phyloP scores from a whole-genome alignment of 106 monocot species.

The Dendrobium catenatum region DNA sequence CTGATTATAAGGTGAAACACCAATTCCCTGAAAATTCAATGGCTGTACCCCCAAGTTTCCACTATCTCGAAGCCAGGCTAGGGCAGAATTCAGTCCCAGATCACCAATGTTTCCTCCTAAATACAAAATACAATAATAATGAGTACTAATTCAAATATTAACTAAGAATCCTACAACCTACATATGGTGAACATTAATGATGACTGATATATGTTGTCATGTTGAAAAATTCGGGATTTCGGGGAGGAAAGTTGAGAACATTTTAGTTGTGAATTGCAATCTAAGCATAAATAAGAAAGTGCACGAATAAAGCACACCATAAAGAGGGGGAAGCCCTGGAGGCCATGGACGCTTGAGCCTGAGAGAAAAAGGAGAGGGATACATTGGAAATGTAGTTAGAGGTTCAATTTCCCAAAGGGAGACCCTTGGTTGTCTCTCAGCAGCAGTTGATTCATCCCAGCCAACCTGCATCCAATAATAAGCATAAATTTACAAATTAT shows the following conservation, averaged over 20 bases:
- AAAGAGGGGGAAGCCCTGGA: constrained; percentile 67
- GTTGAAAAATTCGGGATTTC: neutral
- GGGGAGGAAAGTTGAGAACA: neutral
- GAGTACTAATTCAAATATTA: neutral
- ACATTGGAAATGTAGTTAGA: constrained; percentile 94
- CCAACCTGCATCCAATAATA: constrained; percentile 56
- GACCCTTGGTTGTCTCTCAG: constrained; percentile 85
- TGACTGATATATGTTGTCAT: neutral
- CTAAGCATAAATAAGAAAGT: neutral
- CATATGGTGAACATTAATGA: neutral
- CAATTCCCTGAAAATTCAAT: constrained; percentile 69
- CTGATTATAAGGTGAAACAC: constrained; percentile 62
- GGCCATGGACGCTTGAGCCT: constrained; percentile 94
- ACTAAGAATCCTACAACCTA: neutral
- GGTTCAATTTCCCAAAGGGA: constrained; percentile 99
- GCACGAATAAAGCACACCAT: constrained; percentile 19
- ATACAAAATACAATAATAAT: neutral
- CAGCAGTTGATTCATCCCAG: constrained; percentile 98
- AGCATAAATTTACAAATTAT: neutral
- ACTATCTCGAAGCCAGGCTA: constrained; percentile 63
- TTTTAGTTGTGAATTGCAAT: neutral
- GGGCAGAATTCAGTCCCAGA: constrained; percentile 42
- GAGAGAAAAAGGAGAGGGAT: constrained; percentile 77
- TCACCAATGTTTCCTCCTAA: constrained; percentile 60
- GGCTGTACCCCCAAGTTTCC: constrained; percentile 57